Conservation (phyloP, 805 yeast species). For the Kuraishia ogatae region DNA sequence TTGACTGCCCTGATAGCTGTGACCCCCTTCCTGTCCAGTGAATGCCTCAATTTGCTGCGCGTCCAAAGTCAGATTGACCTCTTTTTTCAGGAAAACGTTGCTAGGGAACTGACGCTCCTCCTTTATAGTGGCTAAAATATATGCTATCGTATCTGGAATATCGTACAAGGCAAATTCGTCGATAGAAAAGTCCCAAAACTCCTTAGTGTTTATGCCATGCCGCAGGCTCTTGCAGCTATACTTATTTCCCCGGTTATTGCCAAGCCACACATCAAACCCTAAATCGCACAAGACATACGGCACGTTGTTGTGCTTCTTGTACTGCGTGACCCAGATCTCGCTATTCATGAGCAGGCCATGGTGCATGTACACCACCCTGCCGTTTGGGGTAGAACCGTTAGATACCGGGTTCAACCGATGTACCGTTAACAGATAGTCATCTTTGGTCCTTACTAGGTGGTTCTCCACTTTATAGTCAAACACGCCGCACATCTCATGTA, state of each 20-base stretch:
- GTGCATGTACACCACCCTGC: slow-evolving; percentile 68
- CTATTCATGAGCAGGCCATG: slow-evolving; percentile 86
- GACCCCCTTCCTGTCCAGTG: no score
- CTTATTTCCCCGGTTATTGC: slow-evolving; percentile 87
- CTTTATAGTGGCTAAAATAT: slow-evolving; percentile 51
- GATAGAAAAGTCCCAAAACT: slow-evolving; percentile 84
- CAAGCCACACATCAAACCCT: slow-evolving; percentile 94
- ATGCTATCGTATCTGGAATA: slow-evolving; percentile 77
- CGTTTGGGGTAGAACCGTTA: slow-evolving; percentile 18
- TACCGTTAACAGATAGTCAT: slow-evolving; percentile 65
- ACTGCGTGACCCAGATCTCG: slow-evolving; percentile 48
- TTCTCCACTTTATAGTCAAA: slow-evolving; percentile 70
- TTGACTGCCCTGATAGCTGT: no score
- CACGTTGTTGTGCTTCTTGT: slow-evolving; percentile 35
- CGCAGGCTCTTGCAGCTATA: slow-evolving; percentile 72
- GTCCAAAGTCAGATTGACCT: no score
- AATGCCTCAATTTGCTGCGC: no score
- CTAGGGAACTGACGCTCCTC: no score
- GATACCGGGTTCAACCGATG: slow-evolving; percentile 49
- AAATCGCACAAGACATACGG: slow-evolving; percentile 69
- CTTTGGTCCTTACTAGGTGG: slow-evolving; percentile 69
- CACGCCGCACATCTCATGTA: slow-evolving; percentile 56
- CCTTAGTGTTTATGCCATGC: slow-evolving; percentile 26
- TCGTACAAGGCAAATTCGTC: slow-evolving; percentile 91
- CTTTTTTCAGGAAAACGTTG: no score